Base-by-base conservation (phyloP, 208 protist genomes). In the Angomonas desouzai region DNA sequence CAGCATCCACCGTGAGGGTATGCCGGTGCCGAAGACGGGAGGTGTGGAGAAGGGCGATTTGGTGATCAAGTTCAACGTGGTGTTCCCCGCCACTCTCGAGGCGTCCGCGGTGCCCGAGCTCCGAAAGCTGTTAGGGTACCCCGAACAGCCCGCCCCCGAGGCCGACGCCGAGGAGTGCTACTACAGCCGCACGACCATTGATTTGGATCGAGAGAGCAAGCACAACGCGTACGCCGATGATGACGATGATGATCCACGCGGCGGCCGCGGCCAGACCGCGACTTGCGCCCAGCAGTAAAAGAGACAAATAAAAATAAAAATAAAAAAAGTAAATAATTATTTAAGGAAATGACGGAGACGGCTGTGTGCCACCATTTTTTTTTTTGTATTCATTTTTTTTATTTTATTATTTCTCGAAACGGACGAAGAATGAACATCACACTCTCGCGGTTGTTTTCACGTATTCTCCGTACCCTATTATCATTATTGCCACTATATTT, bases 1-100 rank as follows among this genome's bases (percentile, higher is more conserved):
- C 76, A 79, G 71, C 70, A 83, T 98, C 43, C 57, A 66, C 69
- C 77, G 89, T 62, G 94, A 98, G 74, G 96, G 96, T 45, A 97
- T 98, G 93, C 96, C 96, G 0, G 68, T 93, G 10, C 75, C 84
- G n/a, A 74, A 85, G 66, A 96, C 85, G 7, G 91, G 89, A 64
- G 90, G 89, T 36, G 69, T 96, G 30, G 89, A 98, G 64, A 78
- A 83, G 16, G 95, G 95, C 47, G 84, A 96, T 69, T 77, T 97
- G 16, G 74, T 97, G 60, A 77, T 98, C 28, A 76, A 87, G 60
- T 96, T 98, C 79, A 72, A 83, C 53, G 90, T 98, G 13, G 70
- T 91, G 27, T 98, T 96, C 70, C 96, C 96, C 40, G 74, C 85
- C 65, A 73, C 63, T 20, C 59, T 96, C 48, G 70, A 78, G n/a